These are phyloP conservation scores for Alternaria arborescens DNA, from an alignment of 2,329 filamentous ascomycete genomes.

Conservation along the genomic window DNA sequence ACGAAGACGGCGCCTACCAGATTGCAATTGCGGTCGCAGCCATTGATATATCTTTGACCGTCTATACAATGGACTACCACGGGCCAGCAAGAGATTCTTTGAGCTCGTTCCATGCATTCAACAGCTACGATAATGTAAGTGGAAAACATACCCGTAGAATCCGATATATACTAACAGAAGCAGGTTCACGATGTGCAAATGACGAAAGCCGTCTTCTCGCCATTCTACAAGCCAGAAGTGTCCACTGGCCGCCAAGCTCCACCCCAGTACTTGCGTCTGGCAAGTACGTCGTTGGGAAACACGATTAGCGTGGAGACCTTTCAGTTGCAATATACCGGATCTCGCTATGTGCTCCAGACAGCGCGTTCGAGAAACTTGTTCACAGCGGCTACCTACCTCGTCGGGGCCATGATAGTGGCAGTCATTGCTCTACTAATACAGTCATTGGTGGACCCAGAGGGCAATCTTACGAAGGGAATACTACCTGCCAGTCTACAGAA, in stretches of 20 bases:
- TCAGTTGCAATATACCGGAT: constrained; percentile 64
- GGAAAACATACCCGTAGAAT: not conserved
- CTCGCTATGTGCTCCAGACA: constrained; percentile 75
- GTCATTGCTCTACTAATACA: constrained; percentile 70
- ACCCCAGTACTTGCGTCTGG: constrained; percentile 75
- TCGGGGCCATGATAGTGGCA: constrained; percentile 67
- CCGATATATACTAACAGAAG: constrained; percentile 12
- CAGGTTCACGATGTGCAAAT: constrained; percentile 62
- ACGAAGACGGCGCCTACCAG: constrained; percentile 72
- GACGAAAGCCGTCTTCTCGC: constrained; percentile 61
- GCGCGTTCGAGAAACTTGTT: constrained; percentile 60
- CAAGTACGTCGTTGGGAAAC: constrained; percentile 82
- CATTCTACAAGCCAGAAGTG: constrained; percentile 53
- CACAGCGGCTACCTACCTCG: constrained; percentile 64
- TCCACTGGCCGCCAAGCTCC: constrained; percentile 36
- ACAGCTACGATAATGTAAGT: constrained; percentile 62
- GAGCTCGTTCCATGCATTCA: constrained; percentile 59
- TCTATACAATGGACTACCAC: constrained; percentile 81
- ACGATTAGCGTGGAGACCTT: constrained; percentile 82
- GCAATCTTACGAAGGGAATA: constrained; percentile 56
- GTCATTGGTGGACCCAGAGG: constrained; percentile 63
- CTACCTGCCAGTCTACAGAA: constrained; percentile 62
- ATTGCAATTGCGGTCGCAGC: constrained; percentile 82
- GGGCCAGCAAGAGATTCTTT: constrained; percentile 55
- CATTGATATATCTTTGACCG: constrained; percentile 78